These are phyloP conservation scores for Fraxinus nigra DNA, from an alignment of 305 asterid genomes.

Conservation along the genomic window DNA sequence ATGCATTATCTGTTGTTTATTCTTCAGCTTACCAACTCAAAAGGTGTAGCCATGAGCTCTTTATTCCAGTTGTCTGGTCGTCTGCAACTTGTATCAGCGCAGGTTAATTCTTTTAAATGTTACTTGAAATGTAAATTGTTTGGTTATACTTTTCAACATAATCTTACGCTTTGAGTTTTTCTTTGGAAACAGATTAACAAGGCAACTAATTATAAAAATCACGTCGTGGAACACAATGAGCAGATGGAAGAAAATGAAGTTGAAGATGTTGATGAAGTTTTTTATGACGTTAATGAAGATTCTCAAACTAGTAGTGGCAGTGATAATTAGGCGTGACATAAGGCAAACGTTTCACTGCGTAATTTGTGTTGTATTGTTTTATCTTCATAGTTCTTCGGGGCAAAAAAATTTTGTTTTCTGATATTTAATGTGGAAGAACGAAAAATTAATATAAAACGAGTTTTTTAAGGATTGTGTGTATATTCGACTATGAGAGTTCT, in stretches of 20 bases:
- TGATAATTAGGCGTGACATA: conserved; percentile 43
- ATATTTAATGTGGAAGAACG: not conserved
- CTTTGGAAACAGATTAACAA: conserved; percentile 51
- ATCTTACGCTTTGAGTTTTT: conserved; percentile 1
- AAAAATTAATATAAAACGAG: conserved; percentile 9
- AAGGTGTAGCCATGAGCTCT: conserved; percentile 50
- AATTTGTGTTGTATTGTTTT: conserved; percentile 14
- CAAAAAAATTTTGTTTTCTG: conserved; percentile 18
- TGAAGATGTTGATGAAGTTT: conserved; percentile 71
- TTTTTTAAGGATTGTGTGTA: conserved; percentile 3
- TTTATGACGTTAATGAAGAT: conserved; percentile 67
- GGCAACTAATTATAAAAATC: conserved; percentile 42
- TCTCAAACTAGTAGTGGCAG: conserved; percentile 51
- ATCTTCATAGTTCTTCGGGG: not conserved
- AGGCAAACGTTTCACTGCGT: conserved; percentile 12
- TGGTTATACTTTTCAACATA: not conserved
- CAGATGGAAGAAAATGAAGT: conserved; percentile 61
- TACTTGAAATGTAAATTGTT: not conserved
- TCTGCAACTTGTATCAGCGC: conserved; percentile 78
- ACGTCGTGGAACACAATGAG: conserved; percentile 24
- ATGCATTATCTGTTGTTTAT: not conserved
- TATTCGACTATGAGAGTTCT: not conserved
- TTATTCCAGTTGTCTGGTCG: conserved; percentile 84
- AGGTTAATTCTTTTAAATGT: conserved; percentile 43
- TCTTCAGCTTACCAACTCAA: conserved; percentile 62